Percentiles rank a stretch among this genome's conserved stretches.
Conservation (phyloP, 495 filamentous ascomycete genomes). For the Penicillium nucicola region DNA sequence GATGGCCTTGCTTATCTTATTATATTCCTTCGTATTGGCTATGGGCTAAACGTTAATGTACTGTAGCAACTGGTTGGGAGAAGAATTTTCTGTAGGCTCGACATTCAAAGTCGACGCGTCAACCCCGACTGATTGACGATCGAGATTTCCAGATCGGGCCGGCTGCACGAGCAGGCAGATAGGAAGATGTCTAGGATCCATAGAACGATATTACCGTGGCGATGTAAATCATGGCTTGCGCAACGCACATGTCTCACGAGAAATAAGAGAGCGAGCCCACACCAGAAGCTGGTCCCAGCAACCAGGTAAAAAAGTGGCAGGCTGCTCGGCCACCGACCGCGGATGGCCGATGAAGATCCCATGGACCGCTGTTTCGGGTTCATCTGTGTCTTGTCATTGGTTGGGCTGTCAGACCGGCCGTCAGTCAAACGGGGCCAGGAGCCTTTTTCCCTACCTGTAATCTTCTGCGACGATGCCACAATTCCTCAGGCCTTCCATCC, state of each 20-base stretch:
- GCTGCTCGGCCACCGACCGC: not conserved
- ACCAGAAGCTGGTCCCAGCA: slow-evolving; percentile 19
- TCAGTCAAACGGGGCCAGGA: not conserved
- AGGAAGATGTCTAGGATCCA: not conserved
- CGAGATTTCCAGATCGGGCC: not conserved
- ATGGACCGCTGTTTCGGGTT: slow-evolving; percentile 4
- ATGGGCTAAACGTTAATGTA: not conserved
- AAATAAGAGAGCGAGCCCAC: not conserved
- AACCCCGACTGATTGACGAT: not conserved
- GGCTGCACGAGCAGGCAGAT: not conserved
- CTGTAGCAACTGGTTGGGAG: not conserved
- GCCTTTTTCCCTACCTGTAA: not conserved
- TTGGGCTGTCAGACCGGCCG: not conserved
- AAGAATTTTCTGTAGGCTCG: not conserved
- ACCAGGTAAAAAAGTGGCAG: slow-evolving; percentile 16
- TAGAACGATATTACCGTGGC: not conserved
- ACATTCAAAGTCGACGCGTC: not conserved
- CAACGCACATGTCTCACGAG: not conserved
- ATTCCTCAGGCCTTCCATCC: not conserved
- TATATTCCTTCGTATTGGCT: not conserved
- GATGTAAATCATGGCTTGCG: not conserved
- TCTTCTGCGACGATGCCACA: not conserved
- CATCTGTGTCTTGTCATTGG: not conserved
- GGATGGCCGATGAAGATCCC: not conserved
- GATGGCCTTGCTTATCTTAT: slow-evolving; percentile 6